Percentiles rank a stretch among this genome's conserved stretches.
Conservation (phyloP, 225 moss, liverwort and hornwort species). For the Rhytidiadelphus loreus region DNA sequence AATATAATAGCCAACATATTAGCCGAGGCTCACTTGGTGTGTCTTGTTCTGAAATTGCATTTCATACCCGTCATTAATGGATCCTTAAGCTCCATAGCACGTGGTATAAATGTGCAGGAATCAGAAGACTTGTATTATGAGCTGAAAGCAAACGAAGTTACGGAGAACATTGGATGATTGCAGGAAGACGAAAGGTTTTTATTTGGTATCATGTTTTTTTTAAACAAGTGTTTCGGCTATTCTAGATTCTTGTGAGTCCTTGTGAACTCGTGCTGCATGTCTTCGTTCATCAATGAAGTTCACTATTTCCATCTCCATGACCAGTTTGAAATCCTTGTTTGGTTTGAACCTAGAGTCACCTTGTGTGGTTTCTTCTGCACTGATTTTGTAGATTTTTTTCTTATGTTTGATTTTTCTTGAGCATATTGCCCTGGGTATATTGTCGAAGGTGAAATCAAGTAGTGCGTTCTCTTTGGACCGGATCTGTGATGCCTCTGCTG, state of each 20-base stretch:
- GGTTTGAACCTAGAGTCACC: background rate
- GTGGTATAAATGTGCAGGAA: conserved; percentile 28
- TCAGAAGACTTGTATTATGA: conserved; percentile 87
- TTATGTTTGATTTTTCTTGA: too few species aligned
- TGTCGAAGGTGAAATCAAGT: background rate
- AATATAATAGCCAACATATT: background rate
- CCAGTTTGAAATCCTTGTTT: background rate
- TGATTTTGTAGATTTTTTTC: too few species aligned
- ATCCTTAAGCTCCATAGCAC: background rate
- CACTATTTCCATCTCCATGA: background rate
- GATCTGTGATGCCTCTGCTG: background rate
- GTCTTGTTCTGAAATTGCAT: background rate
- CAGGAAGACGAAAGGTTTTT: conserved; percentile 78
- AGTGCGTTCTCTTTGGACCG: background rate
- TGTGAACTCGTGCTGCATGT: background rate
- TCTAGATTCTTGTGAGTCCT: background rate
- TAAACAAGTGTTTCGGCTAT: too few species aligned
- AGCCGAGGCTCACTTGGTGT: background rate
- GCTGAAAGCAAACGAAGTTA: conserved; percentile 63
- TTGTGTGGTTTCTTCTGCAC: background rate
- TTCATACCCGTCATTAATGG: background rate
- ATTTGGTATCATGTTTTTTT: too few species aligned
- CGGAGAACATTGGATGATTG: conserved; percentile 98
- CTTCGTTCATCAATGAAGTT: too few species aligned
- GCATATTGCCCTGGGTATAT: background rate